These are phyloP conservation scores for Russula brevipes DNA, from an alignment of 768 basidiomycete species.

Conservation along the genomic window DNA sequence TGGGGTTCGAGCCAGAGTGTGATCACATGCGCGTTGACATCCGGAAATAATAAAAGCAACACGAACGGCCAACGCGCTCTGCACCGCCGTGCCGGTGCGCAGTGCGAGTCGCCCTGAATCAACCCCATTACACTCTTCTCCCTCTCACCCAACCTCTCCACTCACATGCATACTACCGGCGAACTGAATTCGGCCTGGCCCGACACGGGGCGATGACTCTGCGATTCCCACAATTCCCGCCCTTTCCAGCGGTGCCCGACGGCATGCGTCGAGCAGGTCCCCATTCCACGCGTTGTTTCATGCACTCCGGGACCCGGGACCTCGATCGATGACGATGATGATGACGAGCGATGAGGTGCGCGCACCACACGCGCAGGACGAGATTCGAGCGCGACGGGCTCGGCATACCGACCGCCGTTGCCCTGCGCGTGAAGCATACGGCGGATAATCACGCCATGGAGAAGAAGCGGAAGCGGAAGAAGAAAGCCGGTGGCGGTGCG, in stretches of 20 bases:
- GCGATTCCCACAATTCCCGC: constrained; percentile 46
- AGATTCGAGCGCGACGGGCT: constrained; percentile 58
- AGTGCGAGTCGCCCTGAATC: neutral
- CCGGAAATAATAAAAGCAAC: too few species aligned
- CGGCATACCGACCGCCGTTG: constrained; percentile 64
- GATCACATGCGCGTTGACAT: too few species aligned
- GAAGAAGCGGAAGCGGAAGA: constrained; percentile 49
- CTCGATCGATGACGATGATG: constrained; percentile 37
- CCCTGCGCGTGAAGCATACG: constrained; percentile 46
- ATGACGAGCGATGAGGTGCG: constrained; percentile 24
- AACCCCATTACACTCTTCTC: neutral
- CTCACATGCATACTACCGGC: neutral
- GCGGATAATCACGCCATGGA: constrained; percentile 55
- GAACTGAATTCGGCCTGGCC: neutral
- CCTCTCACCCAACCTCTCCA: neutral
- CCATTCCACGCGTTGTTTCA: constrained; percentile 57
- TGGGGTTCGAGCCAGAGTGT: too few species aligned
- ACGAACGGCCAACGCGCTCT: neutral
- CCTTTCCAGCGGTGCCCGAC: constrained; percentile 42
- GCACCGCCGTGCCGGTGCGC: constrained; percentile 9
- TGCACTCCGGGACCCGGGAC: constrained; percentile 52
- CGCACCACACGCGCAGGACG: constrained; percentile 23
- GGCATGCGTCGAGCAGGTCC: constrained; percentile 46
- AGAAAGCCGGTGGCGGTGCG: constrained; percentile 36
- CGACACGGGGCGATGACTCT: constrained; percentile 15